Percentiles rank a stretch among this genome's conserved stretches.
These are phyloP conservation scores for Cubamyces sp. DNA, from an alignment of 768 basidiomycete species.

Conservation along the genomic window DNA sequence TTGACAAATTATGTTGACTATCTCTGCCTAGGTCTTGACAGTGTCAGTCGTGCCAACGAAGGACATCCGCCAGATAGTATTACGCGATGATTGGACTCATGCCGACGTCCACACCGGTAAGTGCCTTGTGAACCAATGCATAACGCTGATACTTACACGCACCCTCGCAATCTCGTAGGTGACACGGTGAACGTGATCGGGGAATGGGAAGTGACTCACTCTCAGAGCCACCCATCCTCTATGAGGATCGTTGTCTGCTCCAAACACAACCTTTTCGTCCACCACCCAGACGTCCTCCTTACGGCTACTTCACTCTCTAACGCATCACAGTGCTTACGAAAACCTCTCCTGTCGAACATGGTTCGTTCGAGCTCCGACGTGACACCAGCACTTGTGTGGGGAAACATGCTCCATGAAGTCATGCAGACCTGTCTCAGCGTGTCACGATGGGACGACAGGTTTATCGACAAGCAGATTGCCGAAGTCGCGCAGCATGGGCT, in stretches of 20 bases:
- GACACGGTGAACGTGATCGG: slow-evolving; percentile 85
- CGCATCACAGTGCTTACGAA: slow-evolving; percentile 81
- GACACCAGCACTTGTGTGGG: slow-evolving; percentile 81
- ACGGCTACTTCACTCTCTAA: slow-evolving; percentile 90
- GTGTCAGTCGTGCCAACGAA: slow-evolving; percentile 48
- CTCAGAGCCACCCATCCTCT: slow-evolving; percentile 39
- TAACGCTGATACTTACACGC: not conserved
- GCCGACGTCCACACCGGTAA: slow-evolving; percentile 65
- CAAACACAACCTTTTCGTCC: slow-evolving; percentile 72
- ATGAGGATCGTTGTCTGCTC: slow-evolving; percentile 62
- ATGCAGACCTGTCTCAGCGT: slow-evolving; percentile 78
- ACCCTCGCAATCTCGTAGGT: slow-evolving; percentile 45
- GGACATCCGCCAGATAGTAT: slow-evolving; percentile 52
- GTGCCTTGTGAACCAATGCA: slow-evolving; percentile 12
- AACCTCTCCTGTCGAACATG: slow-evolving; percentile 76
- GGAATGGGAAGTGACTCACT: slow-evolving; percentile 34
- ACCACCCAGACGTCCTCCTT: slow-evolving; percentile 90
- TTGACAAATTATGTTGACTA: not conserved
- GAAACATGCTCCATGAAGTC: slow-evolving; percentile 91
- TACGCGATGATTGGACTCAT: slow-evolving; percentile 80
- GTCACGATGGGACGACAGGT: slow-evolving; percentile 63
- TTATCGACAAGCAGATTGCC: slow-evolving; percentile 63
- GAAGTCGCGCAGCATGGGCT: slow-evolving; percentile 57
- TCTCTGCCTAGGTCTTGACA: slow-evolving; percentile 48
- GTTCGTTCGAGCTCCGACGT: slow-evolving; percentile 61